Evolutionary conservation across 1,284 basidiomycete genomes (phyloP).

Genomic region (Ganoderma lingzhi): DNA sequence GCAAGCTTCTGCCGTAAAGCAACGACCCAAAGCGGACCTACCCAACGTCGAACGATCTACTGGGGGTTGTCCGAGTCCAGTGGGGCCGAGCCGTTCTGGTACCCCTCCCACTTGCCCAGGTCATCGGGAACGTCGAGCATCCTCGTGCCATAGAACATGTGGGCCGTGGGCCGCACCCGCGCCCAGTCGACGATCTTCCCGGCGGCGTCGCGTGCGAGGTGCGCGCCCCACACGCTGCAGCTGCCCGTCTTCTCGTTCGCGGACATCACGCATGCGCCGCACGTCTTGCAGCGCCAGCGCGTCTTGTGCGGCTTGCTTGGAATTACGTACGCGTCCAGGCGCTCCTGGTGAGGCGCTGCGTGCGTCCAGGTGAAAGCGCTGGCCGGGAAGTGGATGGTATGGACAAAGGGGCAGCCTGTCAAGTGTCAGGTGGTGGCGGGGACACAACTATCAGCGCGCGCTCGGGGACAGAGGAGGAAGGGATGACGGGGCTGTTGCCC

Average conservation of each 20-base stretch:
- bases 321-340: slow-evolving; percentile 54
- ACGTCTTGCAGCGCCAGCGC: slow-evolving; percentile 65
- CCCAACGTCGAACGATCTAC: not conserved
- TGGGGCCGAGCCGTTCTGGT: slow-evolving; percentile 53
- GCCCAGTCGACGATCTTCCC: slow-evolving; percentile 61
- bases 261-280: slow-evolving; percentile 60
- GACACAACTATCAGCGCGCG: not conserved
- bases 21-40: not conserved
- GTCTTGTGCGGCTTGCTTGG: slow-evolving; percentile 61
- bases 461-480: not conserved
- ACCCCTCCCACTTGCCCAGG: slow-evolving; percentile 69
- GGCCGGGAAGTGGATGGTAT: slow-evolving; percentile 63
- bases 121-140: slow-evolving; percentile 62
- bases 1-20: not conserved
- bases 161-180: slow-evolving; percentile 60
- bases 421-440: not conserved
- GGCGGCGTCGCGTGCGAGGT: slow-evolving; percentile 56
- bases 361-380: slow-evolving; percentile 62
- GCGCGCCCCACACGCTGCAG: slow-evolving; percentile 64
- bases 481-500: not conserved
- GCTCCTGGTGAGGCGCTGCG: slow-evolving; percentile 42
- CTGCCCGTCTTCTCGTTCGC: slow-evolving; percentile 53
- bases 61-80: slow-evolving; percentile 23
- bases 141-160: slow-evolving; percentile 71
- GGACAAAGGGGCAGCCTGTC: slow-evolving; percentile 65